phyloP scores from a whole-genome alignment of 2,329 filamentous ascomycete species.

The Knufia petricola region DNA sequence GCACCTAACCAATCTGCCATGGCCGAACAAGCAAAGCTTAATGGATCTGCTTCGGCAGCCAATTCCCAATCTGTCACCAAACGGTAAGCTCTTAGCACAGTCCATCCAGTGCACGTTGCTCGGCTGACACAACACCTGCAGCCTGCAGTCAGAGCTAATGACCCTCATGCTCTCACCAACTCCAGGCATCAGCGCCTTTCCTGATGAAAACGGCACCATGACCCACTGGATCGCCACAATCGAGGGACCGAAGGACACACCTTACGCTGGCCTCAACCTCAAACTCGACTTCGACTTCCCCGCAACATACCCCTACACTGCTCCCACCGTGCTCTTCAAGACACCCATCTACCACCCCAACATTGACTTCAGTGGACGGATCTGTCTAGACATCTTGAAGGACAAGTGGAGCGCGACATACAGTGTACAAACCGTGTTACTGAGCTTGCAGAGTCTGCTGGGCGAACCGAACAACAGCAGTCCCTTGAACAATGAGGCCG shows the following conservation, averaged over 20 bases:
- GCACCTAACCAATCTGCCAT: slow-evolving; percentile 46
- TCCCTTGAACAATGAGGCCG: slow-evolving; percentile 90
- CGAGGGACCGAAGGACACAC: slow-evolving; percentile 79
- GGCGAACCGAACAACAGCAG: slow-evolving; percentile 97
- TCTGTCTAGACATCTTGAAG: slow-evolving; percentile 96
- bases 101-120: too few species aligned
- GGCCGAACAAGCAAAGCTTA: slow-evolving; percentile 53
- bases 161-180: slow-evolving; percentile 93
- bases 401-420: slow-evolving; percentile 98
- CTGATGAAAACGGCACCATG: slow-evolving; percentile 78
- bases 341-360: slow-evolving; percentile 99
- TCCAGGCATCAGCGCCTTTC: slow-evolving; percentile 90
- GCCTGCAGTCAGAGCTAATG: slow-evolving; percentile 95
- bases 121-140: slow-evolving; percentile 31
- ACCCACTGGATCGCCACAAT: slow-evolving; percentile 92
- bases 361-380: slow-evolving; percentile 91
- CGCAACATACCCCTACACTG: slow-evolving; percentile 81
- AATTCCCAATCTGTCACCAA: slow-evolving; percentile 70
- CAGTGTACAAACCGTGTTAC: slow-evolving; percentile 85
- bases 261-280: slow-evolving; percentile 77
- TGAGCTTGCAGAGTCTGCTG: slow-evolving; percentile 89
- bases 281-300: slow-evolving; percentile 91
- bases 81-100: slow-evolving; percentile 53
- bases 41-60: slow-evolving; percentile 44
- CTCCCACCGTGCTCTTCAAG: slow-evolving; percentile 90